These are phyloP conservation scores for Chlorella vulgaris DNA, from an alignment of 139 green algal genomes.

Conservation along the genomic window DNA sequence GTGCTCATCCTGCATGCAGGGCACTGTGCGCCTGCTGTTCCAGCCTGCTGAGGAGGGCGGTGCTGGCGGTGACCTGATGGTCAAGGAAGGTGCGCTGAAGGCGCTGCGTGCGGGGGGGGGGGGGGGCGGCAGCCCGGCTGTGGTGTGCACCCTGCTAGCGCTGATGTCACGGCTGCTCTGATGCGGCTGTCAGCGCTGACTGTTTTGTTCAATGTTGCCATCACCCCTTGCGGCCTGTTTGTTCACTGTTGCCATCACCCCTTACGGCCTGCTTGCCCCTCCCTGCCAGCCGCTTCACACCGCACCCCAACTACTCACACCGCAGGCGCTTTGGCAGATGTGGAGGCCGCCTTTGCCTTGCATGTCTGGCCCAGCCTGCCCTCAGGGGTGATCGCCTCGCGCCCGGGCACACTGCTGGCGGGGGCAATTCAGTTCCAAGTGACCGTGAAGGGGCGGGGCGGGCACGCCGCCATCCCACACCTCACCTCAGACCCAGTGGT, in stretches of 20 bases:
- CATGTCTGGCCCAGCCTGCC: constrained; percentile 82
- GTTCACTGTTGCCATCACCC: neutral
- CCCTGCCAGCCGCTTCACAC: no score
- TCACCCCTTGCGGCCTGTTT: neutral
- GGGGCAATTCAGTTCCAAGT: constrained; percentile 72
- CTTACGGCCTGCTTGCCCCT: neutral
- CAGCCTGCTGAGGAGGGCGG: constrained; percentile 92
- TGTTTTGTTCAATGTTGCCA: no score
- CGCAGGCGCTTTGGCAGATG: constrained; percentile 57
- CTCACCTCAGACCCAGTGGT: constrained; percentile 80
- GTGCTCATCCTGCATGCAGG: constrained; percentile 34
- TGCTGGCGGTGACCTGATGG: constrained; percentile 74
- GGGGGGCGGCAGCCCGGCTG: neutral
- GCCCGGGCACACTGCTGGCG: constrained; percentile 83
- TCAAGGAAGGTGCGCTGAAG: constrained; percentile 55
- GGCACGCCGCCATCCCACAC: constrained; percentile 90
- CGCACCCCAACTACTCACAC: no score
- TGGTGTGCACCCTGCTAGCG: neutral
- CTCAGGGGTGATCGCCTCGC: constrained; percentile 63
- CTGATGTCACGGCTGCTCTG: neutral
- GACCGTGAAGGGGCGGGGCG: constrained; percentile 71
- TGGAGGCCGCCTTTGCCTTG: constrained; percentile 70
- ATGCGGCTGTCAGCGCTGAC: no score
- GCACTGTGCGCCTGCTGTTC: constrained; percentile 88
- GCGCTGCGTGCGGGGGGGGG: neutral